Evolutionary conservation across 352 stramenopile genomes (phyloP).

Genomic region (Pythium grandisporangium): DNA sequence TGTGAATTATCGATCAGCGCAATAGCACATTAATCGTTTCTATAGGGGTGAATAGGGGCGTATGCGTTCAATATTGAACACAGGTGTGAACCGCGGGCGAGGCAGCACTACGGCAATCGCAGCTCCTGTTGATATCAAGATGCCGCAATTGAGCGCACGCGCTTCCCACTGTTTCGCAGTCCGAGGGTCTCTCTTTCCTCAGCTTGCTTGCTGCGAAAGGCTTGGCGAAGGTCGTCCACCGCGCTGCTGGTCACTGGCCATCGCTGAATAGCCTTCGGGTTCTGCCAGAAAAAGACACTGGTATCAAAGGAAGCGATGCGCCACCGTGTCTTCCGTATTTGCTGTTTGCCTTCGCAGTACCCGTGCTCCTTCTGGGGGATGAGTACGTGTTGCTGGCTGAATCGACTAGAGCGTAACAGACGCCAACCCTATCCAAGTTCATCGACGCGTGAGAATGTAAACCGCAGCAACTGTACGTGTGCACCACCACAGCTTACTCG

Average conservation of each 20-base stretch:
- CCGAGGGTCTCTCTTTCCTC: conserved; percentile 57
- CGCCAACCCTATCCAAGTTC: conserved; percentile 79
- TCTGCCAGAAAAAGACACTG: conserved; percentile 95
- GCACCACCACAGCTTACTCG: too few species aligned
- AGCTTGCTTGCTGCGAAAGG: conserved; percentile 76
- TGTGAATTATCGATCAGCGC: too few species aligned
- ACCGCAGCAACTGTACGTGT: background rate
- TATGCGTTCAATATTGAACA: too few species aligned
- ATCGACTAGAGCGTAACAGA: conserved; percentile 61
- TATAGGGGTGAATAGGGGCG: too few species aligned
- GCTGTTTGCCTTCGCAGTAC: conserved; percentile 89
- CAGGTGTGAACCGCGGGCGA: too few species aligned
- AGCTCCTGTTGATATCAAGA: too few species aligned
- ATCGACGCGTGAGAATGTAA: too few species aligned
- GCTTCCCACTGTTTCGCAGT: conserved; percentile 64
- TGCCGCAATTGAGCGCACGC: conserved; percentile 21
- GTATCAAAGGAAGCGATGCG: conserved; percentile 93
- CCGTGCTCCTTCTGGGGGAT: conserved; percentile 83
- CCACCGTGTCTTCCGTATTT: conserved; percentile 83
- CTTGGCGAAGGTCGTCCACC: conserved; percentile 38
- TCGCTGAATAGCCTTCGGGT: conserved; percentile 57
- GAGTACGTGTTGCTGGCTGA: conserved; percentile 61
- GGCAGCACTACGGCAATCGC: too few species aligned
- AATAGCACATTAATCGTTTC: too few species aligned
- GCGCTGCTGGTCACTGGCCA: conserved; percentile 61